Evolutionary conservation across 2,329 filamentous ascomycete species (phyloP).

Genomic region (Aspergillus thermomutatus): DNA sequence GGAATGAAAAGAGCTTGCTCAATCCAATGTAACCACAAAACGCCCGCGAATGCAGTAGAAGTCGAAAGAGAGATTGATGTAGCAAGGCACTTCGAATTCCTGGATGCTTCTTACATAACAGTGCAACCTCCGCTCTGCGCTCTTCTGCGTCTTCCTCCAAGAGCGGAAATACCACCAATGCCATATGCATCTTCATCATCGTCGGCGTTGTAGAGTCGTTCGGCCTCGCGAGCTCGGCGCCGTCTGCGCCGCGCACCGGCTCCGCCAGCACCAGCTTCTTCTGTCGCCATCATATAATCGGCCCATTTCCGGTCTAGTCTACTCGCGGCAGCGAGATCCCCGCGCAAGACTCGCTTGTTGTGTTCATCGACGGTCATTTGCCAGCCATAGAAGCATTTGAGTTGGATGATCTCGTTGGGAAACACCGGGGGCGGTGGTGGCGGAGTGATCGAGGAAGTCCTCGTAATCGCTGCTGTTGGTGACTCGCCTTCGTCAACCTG

Average conservation of each 20-base stretch:
- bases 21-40: neutral
- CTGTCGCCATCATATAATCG: slow-evolving; percentile 87
- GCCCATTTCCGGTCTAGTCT: slow-evolving; percentile 89
- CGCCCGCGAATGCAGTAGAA: neutral
- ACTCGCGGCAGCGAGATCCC: slow-evolving; percentile 69
- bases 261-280: slow-evolving; percentile 67
- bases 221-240: slow-evolving; percentile 75
- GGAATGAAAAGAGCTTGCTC: neutral
- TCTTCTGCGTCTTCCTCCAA: slow-evolving; percentile 54
- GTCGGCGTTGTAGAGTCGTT: slow-evolving; percentile 75
- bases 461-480: slow-evolving; percentile 8
- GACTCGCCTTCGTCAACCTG: slow-evolving; percentile 17
- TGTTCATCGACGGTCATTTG: slow-evolving; percentile 95
- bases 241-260: slow-evolving; percentile 66
- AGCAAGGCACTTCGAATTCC: neutral
- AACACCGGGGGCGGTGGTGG: slow-evolving; percentile 42
- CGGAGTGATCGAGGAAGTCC: slow-evolving; percentile 25
- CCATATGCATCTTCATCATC: slow-evolving; percentile 60
- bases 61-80: neutral
- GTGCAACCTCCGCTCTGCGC: slow-evolving; percentile 63
- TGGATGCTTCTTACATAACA: slow-evolving; percentile 56
- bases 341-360: slow-evolving; percentile 75
- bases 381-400: slow-evolving; percentile 95
- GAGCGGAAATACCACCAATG: slow-evolving; percentile 31
- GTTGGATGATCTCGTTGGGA: slow-evolving; percentile 73